Evolutionary conservation across 2,329 filamentous ascomycete species (phyloP), one percentile per base, ranked within the genome.

Genomic region (Fusarium luffae): DNA sequence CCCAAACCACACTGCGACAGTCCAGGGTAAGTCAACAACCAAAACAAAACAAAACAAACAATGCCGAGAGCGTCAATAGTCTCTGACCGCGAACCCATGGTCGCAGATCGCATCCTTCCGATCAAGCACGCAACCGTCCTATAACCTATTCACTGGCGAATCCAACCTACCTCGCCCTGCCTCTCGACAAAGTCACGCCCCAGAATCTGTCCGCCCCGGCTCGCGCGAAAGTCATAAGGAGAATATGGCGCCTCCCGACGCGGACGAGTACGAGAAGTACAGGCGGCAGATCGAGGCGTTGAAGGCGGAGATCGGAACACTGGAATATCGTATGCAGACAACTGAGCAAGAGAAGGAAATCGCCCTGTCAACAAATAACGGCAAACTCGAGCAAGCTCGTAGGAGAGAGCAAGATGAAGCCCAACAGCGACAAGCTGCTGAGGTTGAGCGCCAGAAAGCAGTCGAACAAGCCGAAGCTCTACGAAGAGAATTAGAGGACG

Each of bases 341-440:
- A 83, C 93, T 55, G 94, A 95, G 74, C 93, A 97, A 73, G 95
- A 98, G 76, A 91, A 92, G 73, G 93, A 97, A 61, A 87, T 98
- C 74, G 84, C 90, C 49, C 86, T 89, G 12, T 85, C 97, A 18
- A 90, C 93, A 66, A 92, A 96, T 73, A 91, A 93, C 70, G 92
- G 93, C 74, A 95, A 97, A 75, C 80, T 97, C 23, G 89, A 95
- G 66, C 93, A 97, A 59, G 86, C 91, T 3, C 90, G 93, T 70
- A 86, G 90, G 49, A 92, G 91, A 68, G 92, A 93, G n/a, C 94
- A 98, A 74, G 90, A 93, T 11, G 94, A 97, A 76, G 94, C 92
- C 75, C 91, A 93, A 74, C 84, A 84, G 46, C 86, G 86, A 46
- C 87, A 90, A 66, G 82, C 83, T 0, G 88, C 88, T 28, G 89